Evolutionary conservation across 441 rosid species (phyloP), one percentile per base, ranked within the genome.

Genomic region (Gossypium trilobum): DNA sequence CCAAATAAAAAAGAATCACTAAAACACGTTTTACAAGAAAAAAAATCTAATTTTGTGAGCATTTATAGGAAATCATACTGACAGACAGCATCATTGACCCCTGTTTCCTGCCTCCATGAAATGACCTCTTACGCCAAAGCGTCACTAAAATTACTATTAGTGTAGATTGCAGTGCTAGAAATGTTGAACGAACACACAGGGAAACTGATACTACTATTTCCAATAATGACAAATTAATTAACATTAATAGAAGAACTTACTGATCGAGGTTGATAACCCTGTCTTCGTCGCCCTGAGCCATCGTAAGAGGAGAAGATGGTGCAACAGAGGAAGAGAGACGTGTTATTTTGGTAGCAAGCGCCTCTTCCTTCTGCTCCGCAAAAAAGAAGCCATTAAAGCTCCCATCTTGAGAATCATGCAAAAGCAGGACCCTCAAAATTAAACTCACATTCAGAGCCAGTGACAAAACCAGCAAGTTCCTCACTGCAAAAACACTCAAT

Each of bases 361-460:
- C 59, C 58, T 31, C 74, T 42, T 19, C 60, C 36, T 13, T 33
- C 20, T 44, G 68, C 13, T 72, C 70, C 52, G 22, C 13, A 50
- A 64, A 3, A 17, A 74, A 72, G 23, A 25, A 17, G 29, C 75
- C 62, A 27, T 16, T 14, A 57, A 56, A 69, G 66, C 68, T n/a
- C 68, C 46, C 51, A 46, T 58, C 71, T 16, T 71, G 73, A 50
- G 63, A 65, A 16, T 78, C 79, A 29, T 60, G 77, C 71, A 83
- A 44, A 10, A 73, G 64, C 64, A 85, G 52, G 11, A 78, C 65
- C 81, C 75, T 86, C 60, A 87, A 76, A 75, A 91, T 50, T 69
- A 93, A 78, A 68, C 87, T 85, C 50, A 80, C 78, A 68, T 93
- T 93, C 31, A 89, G 59, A n/a, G 96, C 96, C 23, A 88, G 14